Evolutionary conservation across 805 yeast genomes (phyloP).

Genomic region (Candida ipomoeae): DNA sequence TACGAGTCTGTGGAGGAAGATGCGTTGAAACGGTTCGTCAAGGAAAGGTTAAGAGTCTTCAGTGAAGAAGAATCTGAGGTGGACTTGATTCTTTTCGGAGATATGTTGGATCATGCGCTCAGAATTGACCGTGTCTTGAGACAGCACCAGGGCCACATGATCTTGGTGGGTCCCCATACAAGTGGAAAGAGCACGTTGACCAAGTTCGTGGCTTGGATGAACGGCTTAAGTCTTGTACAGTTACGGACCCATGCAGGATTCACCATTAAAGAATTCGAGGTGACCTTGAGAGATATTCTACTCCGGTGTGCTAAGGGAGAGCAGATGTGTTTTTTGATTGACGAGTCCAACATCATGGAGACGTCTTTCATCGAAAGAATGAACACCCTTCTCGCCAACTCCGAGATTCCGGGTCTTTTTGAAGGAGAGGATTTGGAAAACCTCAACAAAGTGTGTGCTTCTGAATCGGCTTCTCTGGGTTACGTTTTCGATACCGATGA

Average conservation of each 20-base stretch:
- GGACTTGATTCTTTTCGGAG: constrained; percentile 60
- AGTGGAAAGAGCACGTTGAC: constrained; percentile 77
- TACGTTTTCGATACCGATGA: constrained; percentile 59
- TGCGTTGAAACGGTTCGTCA: constrained; percentile 51
- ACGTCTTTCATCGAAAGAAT: constrained; percentile 82
- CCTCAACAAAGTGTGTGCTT: constrained; percentile 52
- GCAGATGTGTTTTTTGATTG: constrained; percentile 66
- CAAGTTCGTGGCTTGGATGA: constrained; percentile 88
- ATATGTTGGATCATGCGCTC: constrained; percentile 67
- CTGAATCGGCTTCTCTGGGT: constrained; percentile 58
- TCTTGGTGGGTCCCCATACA: constrained; percentile 76
- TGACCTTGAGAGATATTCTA: constrained; percentile 52
- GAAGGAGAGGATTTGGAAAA: constrained; percentile 62
- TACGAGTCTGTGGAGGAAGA: constrained; percentile 52
- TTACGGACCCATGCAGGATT: constrained; percentile 55
- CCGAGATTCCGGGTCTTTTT: constrained; percentile 87
- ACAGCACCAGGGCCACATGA: constrained; percentile 87
- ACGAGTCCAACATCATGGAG: constrained; percentile 73
- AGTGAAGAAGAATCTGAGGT: constrained; percentile 73
- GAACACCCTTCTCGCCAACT: constrained; percentile 90
- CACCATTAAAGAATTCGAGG: constrained; percentile 62
- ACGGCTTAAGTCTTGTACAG: constrained; percentile 62
- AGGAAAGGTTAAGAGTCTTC: constrained; percentile 63
- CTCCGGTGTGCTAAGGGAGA: constrained; percentile 48
- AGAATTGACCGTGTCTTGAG: constrained; percentile 77